Base-by-base conservation (phyloP, 2,329 filamentous ascomycete genomes). In the Berkeleyomyces rouxiae region DNA sequence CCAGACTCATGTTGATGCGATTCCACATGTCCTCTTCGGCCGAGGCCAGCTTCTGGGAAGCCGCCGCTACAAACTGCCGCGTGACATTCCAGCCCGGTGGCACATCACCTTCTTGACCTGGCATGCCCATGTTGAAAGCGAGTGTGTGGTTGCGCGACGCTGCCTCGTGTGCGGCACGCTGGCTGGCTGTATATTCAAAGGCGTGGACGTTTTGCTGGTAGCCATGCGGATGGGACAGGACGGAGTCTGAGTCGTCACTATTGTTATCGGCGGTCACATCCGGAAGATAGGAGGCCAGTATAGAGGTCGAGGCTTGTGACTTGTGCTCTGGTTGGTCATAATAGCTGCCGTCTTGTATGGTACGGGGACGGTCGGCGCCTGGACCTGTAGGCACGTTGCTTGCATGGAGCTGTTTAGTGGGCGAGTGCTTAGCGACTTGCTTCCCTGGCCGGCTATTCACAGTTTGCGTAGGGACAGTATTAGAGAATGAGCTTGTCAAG, bases 11-110 rank as follows among this genome's bases (percentile, higher is more conserved):
- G 33, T 53, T 53, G 49, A 53, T 53, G 11, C 49, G 49, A 9
- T 78, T 79, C 82, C 82, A 85, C 33, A 85, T 77, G 71, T 84
- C 81, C 59, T 73, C 74, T 73, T 85, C 82, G 11, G 80, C 81
- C 11, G 77, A 79, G 7, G 77, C 79, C 37, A 85, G 71, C 69
- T 77, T 81, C 65, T 78, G 78, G 59, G 82, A 82, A 5, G 82
- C 82, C 42, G 76, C 77, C 64, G 76, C 73, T 55, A 79, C 80
- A 75, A 79, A 78, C 70, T 80, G 40, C 7, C 58, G 40, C 43
- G 58, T 59, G 39, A 53, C 39, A 46, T 43, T 82, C 74, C 79
- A 82, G 9, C 81, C 81, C 57, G 77, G 72, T 62, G 75, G 75
- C 79, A 80, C 82, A 4, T 82, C 72, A n/a, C 78, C 75, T 2